Evolutionary conservation across 2,329 filamentous ascomycete species (phyloP), one percentile per base, ranked within the genome.

Genomic region (Talaromyces sp.): DNA sequence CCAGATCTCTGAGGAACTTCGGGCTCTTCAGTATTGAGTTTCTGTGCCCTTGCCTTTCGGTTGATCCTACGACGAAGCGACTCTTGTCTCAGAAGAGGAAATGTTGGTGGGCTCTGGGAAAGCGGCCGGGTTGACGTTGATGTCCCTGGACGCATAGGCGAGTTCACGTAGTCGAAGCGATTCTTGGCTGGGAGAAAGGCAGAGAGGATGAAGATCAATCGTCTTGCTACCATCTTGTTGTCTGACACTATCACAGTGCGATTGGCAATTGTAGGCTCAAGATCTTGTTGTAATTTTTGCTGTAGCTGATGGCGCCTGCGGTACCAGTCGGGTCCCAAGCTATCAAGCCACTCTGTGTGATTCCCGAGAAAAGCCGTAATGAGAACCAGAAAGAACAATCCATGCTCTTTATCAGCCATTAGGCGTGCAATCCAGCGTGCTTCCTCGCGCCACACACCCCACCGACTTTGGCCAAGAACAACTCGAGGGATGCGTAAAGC

Each of bases 381-480:
- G 13, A 85, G 73, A 26, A 82, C 84, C 66, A 82, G 79, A 64
- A 86, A 82, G 69, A 86, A 86, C 66, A 84, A 83, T 56, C 83
- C 84, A 63, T 84, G 80, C 61, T 85, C 82, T 68, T 81, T 81
- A 56, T 80, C 77, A 32, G 82, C 82, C 49, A 83, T 78, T 64
- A 78, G 80, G 52, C 80, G 78, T n/a, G 80, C 79, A 49, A 86
- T 80, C 71, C 81, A 84, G 63, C 83, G 77, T 46, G 83, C 82
- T 71, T 86, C 84, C 64, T 86, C 83, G 59, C 83, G 79, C 84
- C 84, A 86, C 11, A 85, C 79, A 11, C 82, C 83, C 81, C 83
- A 86, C 61, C 82, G 79, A 56, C 81, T 82, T 65, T 86, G 83
- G 3, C 84, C 84, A 2, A 83, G 84, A 59, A 82, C 73, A 10